Evolutionary conservation across 192 early-diverging fungal genomes (phyloP).

Genomic region (Phlyctochytrium planicorne): DNA sequence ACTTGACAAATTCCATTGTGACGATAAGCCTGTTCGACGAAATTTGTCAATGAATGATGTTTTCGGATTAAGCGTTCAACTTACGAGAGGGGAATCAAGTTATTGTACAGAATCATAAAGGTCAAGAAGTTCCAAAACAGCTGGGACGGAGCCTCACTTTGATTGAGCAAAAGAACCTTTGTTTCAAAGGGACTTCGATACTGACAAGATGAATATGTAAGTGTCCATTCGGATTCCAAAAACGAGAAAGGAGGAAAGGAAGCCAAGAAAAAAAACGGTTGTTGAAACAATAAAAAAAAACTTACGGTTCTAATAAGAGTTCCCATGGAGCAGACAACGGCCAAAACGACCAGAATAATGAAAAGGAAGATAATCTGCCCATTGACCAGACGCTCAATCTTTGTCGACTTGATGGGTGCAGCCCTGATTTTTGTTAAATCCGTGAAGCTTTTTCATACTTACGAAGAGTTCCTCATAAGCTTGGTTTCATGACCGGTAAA

Average conservation of each 20-base stretch:
- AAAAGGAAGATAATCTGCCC: constrained; percentile 93
- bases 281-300: not conserved
- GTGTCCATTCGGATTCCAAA: too few relatives aligned
- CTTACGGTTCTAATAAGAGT: constrained; percentile 46
- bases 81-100: constrained; percentile 93
- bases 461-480: constrained; percentile 89
- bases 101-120: constrained; percentile 98
- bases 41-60: not conserved
- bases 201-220: constrained; percentile 12
- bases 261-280: too few relatives aligned
- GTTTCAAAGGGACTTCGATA: constrained; percentile 42
- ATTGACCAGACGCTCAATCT: constrained; percentile 90
- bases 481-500: constrained; percentile 99
- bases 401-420: constrained; percentile 94
- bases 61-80: not conserved
- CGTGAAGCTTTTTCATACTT: constrained; percentile 7
- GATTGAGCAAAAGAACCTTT: constrained; percentile 35
- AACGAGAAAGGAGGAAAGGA: too few relatives aligned
- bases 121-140: constrained; percentile 92
- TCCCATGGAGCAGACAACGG: constrained; percentile 82
- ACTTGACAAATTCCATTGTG: constrained; percentile 98
- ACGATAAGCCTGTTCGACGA: constrained; percentile 76
- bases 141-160: constrained; percentile 33
- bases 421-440: constrained; percentile 34
- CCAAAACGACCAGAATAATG: constrained; percentile 76